Evolutionary conservation across 306 rosid genomes (phyloP).

Genomic region (Cucurbita moschata): DNA sequence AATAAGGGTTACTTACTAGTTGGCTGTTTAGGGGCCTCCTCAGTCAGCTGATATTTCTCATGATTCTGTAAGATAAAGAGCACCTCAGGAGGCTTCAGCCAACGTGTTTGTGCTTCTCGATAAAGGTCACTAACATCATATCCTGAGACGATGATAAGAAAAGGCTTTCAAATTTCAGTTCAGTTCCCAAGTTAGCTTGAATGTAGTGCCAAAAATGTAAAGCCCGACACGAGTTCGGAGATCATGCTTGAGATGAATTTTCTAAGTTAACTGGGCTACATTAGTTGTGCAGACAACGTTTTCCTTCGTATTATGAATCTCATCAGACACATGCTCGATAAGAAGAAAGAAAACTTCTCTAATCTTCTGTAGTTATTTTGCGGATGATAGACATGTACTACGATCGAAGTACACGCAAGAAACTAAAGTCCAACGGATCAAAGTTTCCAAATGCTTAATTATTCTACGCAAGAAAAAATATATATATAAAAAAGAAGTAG

Average conservation of each 20-base stretch:
- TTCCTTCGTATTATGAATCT: background rate
- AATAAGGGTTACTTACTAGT: slow-evolving; percentile 40
- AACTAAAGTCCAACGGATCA: background rate
- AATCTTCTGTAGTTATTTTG: background rate
- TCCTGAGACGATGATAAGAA: slow-evolving; percentile 27
- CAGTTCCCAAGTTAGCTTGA: background rate
- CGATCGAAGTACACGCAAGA: background rate
- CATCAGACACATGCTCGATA: background rate
- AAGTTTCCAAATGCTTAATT: background rate
- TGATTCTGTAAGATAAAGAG: slow-evolving; percentile 60
- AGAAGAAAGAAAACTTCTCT: too few species aligned
- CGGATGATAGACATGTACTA: background rate
- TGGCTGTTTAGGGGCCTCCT: slow-evolving; percentile 47
- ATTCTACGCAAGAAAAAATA: background rate
- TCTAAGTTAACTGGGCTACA: background rate
- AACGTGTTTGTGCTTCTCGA: slow-evolving; percentile 70
- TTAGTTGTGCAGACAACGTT: background rate
- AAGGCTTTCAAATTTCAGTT: slow-evolving; percentile 4
- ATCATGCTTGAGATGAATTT: background rate
- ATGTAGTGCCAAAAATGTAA: background rate
- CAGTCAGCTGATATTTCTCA: slow-evolving; percentile 47
- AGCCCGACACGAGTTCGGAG: background rate
- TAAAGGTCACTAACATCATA: slow-evolving; percentile 43
- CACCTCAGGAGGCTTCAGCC: slow-evolving; percentile 94
- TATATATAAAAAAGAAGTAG: background rate